Evolutionary conservation across 345 rosid genomes (phyloP).

Genomic region (Leavenworthia alabamica): DNA sequence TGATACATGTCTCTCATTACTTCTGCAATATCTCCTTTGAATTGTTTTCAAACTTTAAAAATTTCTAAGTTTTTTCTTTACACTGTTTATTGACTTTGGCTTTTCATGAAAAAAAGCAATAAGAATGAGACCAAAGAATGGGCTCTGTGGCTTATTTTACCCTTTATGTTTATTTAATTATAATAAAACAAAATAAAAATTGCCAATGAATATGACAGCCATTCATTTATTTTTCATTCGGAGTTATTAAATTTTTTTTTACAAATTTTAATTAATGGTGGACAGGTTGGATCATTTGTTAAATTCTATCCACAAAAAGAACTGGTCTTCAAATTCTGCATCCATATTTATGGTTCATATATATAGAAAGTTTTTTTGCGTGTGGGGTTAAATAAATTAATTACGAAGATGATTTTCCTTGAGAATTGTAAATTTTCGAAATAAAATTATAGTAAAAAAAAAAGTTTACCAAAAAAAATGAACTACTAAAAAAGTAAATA

Average conservation of each 20-base stretch:
- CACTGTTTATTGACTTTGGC: slow-evolving; percentile 30
- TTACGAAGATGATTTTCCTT: slow-evolving; percentile 6
- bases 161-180: slow-evolving; percentile 17
- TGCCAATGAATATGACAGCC: slow-evolving; percentile 40
- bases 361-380: slow-evolving; percentile 30
- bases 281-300: slow-evolving; percentile 36
- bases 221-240: background rate
- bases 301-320: slow-evolving; percentile 24
- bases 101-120: slow-evolving; percentile 32
- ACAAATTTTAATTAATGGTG: slow-evolving; percentile 14
- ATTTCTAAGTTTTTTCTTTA: slow-evolving; percentile 8
- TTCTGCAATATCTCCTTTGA: slow-evolving; percentile 27
- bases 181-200: slow-evolving; percentile 19
- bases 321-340: slow-evolving; percentile 30
- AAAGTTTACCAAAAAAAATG: background rate
- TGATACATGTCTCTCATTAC: slow-evolving; percentile 29
- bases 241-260: background rate
- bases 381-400: slow-evolving; percentile 26
- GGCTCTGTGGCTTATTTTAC: slow-evolving; percentile 24
- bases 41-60: slow-evolving; percentile 19
- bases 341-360: slow-evolving; percentile 28
- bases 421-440: background rate
- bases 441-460: too few relatives aligned
- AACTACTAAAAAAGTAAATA: background rate
- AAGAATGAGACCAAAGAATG: slow-evolving; percentile 32